These are phyloP conservation scores for Aspergillus panamensis DNA, from an alignment of 495 filamentous ascomycete genomes.

Conservation along the genomic window DNA sequence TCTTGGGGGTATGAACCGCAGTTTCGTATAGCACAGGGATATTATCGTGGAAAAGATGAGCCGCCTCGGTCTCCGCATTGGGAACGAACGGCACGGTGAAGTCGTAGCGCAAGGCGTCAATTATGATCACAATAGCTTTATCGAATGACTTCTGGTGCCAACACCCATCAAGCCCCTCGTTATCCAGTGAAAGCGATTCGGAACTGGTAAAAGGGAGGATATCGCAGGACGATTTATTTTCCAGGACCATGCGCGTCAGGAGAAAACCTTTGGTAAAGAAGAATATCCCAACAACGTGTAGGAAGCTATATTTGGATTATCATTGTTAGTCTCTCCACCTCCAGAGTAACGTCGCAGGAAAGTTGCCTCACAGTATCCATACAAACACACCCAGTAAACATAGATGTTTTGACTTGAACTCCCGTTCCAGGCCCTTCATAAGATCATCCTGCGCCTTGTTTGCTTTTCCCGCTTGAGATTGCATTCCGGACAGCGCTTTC, in stretches of 20 bases:
- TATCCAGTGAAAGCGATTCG: constrained; percentile 27
- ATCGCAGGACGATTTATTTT: constrained; percentile 79
- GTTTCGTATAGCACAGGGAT: constrained; percentile 83
- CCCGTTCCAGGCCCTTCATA: constrained; percentile 30
- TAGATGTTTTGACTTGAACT: constrained; percentile 43
- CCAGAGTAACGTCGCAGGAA: not conserved
- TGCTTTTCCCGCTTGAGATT: constrained; percentile 20
- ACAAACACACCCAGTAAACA: constrained; percentile 39
- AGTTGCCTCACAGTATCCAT: constrained; percentile 42
- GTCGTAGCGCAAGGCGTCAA: constrained; percentile 94
- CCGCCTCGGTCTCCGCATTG: constrained; percentile 42
- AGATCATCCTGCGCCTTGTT: constrained; percentile 23
- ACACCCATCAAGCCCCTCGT: constrained; percentile 65
- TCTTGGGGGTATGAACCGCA: constrained; percentile 64
- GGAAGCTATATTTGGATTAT: constrained; percentile 41
- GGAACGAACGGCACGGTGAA: constrained; percentile 81
- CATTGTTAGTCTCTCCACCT: constrained; percentile 7
- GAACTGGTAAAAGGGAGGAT: constrained; percentile 59
- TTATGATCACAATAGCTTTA: constrained; percentile 84
- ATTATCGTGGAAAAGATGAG: constrained; percentile 79
- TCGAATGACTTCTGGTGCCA: constrained; percentile 94
- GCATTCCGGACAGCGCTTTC: constrained; percentile 19
- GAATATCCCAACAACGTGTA: constrained; percentile 79
- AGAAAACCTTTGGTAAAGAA: constrained; percentile 98
- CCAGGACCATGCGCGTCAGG: constrained; percentile 84